phyloP scores from a whole-genome alignment of 2,329 filamentous ascomycete genomes.

The Nigrospora sphaerica region DNA sequence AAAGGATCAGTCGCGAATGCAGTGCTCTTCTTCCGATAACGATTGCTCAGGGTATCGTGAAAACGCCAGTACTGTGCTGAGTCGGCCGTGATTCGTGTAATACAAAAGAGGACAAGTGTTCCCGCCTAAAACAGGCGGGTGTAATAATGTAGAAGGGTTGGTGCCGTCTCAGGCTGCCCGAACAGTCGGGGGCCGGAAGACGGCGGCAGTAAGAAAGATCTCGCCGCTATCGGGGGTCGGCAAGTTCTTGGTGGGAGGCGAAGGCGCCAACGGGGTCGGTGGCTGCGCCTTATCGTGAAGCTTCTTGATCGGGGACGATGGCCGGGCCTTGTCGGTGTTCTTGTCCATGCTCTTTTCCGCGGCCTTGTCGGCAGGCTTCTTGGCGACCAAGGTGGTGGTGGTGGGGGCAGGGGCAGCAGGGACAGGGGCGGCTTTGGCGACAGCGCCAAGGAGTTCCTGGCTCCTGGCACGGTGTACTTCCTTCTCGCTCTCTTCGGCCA shows the following conservation, averaged over 20 bases:
- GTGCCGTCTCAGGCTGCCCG: neutral
- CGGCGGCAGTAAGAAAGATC: constrained; percentile 41
- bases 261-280: constrained; percentile 23
- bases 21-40: too few species aligned
- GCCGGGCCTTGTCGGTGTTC: constrained; percentile 11
- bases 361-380: too few species aligned
- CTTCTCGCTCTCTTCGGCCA: constrained; percentile 27
- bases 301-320: constrained; percentile 6
- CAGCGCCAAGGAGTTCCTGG: constrained; percentile 40
- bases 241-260: constrained; percentile 25
- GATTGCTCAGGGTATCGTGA: neutral
- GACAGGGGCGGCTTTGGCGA: neutral
- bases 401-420: neutral
- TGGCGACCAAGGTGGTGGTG: too few species aligned
- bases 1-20: too few species aligned
- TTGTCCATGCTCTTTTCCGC: neutral
- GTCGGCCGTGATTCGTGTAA: constrained; percentile 3
- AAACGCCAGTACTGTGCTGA: neutral
- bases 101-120: neutral
- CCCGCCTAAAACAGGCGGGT: too few species aligned
- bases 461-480: constrained; percentile 41
- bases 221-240: constrained; percentile 17
- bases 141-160: too few species aligned
- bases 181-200: constrained; percentile 33
- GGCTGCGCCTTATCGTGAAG: constrained; percentile 12